Evolutionary conservation across 306 rosid species (phyloP).

Genomic region (Chamaecrista fasciculata): DNA sequence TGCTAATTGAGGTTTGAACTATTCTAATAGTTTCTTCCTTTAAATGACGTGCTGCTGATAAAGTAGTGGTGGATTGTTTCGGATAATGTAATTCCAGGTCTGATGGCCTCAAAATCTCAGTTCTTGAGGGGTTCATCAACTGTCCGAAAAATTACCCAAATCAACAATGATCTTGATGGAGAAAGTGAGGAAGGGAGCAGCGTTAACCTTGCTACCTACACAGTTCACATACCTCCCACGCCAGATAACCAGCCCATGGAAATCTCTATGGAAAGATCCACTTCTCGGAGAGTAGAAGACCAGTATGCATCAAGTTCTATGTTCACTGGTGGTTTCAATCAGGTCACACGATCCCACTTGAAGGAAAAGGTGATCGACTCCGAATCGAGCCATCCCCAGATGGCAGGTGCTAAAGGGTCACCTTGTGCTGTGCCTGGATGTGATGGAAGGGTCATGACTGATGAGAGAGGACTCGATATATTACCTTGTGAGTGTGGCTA

Average conservation of each 20-base stretch:
- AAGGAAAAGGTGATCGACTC: conserved; percentile 66
- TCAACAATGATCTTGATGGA: conserved; percentile 48
- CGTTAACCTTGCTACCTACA: conserved; percentile 46
- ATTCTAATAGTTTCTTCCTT: conserved; percentile 24
- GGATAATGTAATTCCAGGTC: conserved; percentile 36
- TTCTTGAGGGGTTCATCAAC: conserved; percentile 33
- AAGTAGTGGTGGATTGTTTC: conserved; percentile 21
- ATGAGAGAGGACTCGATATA: conserved; percentile 63
- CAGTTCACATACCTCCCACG: conserved; percentile 62
- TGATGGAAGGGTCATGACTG: conserved; percentile 54
- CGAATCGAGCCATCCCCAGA: conserved; percentile 63
- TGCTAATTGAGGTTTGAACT: conserved; percentile 15
- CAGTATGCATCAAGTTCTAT: conserved; percentile 63
- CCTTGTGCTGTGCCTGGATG: conserved; percentile 56
- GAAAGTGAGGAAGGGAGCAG: conserved; percentile 38
- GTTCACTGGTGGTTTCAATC: conserved; percentile 69
- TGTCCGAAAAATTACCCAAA: conserved; percentile 33
- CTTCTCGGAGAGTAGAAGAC: conserved; percentile 62
- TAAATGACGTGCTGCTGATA: conserved; percentile 22
- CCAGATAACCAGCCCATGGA: conserved; percentile 67
- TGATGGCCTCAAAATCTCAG: conserved; percentile 39
- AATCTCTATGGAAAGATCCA: conserved; percentile 48
- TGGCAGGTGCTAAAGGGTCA: conserved; percentile 63
- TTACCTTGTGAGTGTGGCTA: conserved; percentile 60
- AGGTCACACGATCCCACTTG: conserved; percentile 56